phyloP scores from a whole-genome alignment of 2,329 filamentous ascomycete genomes.

The Sclerotinia subarctica region DNA sequence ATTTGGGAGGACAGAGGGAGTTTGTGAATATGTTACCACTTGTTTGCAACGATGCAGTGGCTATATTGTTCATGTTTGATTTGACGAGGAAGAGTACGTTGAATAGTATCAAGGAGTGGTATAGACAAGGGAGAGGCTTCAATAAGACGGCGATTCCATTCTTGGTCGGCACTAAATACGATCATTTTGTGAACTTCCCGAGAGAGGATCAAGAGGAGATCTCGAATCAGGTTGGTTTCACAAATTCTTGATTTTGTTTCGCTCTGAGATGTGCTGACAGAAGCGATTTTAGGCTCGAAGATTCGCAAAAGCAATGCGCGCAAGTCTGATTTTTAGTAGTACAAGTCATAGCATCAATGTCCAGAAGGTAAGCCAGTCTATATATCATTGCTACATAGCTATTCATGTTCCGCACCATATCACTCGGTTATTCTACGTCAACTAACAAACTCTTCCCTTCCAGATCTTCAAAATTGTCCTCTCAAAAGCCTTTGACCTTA shows the following conservation, averaged over 20 bases:
- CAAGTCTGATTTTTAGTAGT: constrained; percentile 95
- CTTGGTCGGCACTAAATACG: constrained; percentile 95
- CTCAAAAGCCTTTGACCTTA: constrained; percentile 96
- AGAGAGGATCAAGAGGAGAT: constrained; percentile 98
- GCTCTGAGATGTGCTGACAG: constrained; percentile 12
- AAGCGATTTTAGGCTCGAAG: constrained; percentile 69
- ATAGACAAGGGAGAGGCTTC: constrained; percentile 93
- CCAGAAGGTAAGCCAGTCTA: constrained; percentile 69
- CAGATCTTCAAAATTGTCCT: constrained; percentile 99
- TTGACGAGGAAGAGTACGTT: constrained; percentile 95
- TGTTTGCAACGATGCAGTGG: constrained; percentile 98
- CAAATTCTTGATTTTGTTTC: background rate
- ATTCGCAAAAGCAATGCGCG: constrained; percentile 98
- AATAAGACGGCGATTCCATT: constrained; percentile 99
- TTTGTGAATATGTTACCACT: constrained; percentile 99
- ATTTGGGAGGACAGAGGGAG: constrained; percentile 93
- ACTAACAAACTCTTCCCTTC: constrained; percentile 15
- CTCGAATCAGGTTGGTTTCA: constrained; percentile 72
- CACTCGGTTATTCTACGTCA: background rate
- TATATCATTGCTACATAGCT: background rate
- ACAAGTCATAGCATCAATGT: constrained; percentile 99
- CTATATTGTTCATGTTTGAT: constrained; percentile 99
- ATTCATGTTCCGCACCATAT: background rate
- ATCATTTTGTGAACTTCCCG: constrained; percentile 98
- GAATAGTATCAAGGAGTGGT: constrained; percentile 99